Percentiles rank a stretch among this genome's conserved stretches.
These are phyloP conservation scores for Vicia sativa DNA, from an alignment of 306 rosid species.

Conservation along the genomic window DNA sequence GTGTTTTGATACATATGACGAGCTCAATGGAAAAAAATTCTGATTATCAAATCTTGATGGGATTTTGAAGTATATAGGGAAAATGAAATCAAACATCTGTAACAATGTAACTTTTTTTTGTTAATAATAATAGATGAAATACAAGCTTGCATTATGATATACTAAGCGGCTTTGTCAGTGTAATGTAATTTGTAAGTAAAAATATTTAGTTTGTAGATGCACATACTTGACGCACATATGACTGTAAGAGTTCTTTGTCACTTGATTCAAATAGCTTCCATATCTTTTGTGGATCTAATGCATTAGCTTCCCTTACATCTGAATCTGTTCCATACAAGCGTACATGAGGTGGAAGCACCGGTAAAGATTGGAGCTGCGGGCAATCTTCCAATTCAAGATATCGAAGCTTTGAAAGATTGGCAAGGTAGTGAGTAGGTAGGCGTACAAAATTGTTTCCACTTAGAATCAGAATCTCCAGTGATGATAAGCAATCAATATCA, in stretches of 20 bases:
- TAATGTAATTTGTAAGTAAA: background rate
- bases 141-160: background rate
- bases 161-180: background rate
- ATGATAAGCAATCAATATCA: constrained; percentile 28
- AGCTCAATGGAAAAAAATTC: constrained; percentile 7
- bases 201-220: background rate
- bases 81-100: background rate
- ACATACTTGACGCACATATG: background rate
- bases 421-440: constrained; percentile 9
- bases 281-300: constrained; percentile 30
- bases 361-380: constrained; percentile 10
- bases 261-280: constrained; percentile 20
- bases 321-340: constrained; percentile 1
- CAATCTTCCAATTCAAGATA: constrained; percentile 28
- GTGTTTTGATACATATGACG: constrained; percentile 5
- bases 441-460: constrained; percentile 28
- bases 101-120: background rate
- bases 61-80: background rate
- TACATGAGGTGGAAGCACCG: constrained; percentile 10
- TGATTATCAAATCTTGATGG: constrained; percentile 8
- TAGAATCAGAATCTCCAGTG: constrained; percentile 8
- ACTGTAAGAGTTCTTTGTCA: background rate
- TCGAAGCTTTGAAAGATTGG: constrained; percentile 29
- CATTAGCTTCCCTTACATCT: background rate
- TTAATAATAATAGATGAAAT: background rate